Evolutionary conservation across 2,329 filamentous ascomycete species (phyloP), one percentile per base, ranked within the genome.

Genomic region (Fusarium staphyleae): DNA sequence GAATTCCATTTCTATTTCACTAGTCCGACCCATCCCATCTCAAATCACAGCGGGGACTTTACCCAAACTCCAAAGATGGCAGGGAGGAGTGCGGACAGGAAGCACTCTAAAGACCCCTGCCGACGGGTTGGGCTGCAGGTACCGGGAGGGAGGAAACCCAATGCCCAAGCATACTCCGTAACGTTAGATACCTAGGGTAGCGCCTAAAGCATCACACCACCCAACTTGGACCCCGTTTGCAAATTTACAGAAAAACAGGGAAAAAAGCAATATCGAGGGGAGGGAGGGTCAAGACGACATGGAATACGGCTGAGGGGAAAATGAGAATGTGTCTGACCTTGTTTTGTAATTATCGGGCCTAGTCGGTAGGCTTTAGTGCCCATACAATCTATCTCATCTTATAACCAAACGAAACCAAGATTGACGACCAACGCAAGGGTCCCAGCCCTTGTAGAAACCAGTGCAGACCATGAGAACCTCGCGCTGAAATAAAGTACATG

Each of bases 51-150:
- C 53, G 44, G 45, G 51, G 48, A 45, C 48, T 35, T 30, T 41
- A 29, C 30, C 46, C 36, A 50, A 36, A 35, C 40, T 39, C 33
- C 26, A 42, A 29, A 35, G n/a, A 49, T 42, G 41, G 58, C 62
- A 50, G 58, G 52, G 59, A 61, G 36, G 35, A 48, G 46, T 50
- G 37, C 34, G 43, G 18, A 42, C 19, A 18, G 29, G 22, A 55
- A 44, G 55, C 47, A 56, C 37, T 44, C 49, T 26, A 48, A 41
- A 26, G 15, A 62, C 48, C 60, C 60, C 44, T 63, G 49, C 12
- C 47, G 40, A 52, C 36, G 33, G 22, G 53, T 63, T 63, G 60
- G 60, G 60, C 60, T 63, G 60, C 60, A 63, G 60, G 60, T 63
- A 63, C 60, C 42, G 52, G 52, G 29, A 44, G 52, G 56, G 52